These are phyloP conservation scores for Aspergillus sp. DNA, from an alignment of 2,329 filamentous ascomycete species.

Conservation along the genomic window DNA sequence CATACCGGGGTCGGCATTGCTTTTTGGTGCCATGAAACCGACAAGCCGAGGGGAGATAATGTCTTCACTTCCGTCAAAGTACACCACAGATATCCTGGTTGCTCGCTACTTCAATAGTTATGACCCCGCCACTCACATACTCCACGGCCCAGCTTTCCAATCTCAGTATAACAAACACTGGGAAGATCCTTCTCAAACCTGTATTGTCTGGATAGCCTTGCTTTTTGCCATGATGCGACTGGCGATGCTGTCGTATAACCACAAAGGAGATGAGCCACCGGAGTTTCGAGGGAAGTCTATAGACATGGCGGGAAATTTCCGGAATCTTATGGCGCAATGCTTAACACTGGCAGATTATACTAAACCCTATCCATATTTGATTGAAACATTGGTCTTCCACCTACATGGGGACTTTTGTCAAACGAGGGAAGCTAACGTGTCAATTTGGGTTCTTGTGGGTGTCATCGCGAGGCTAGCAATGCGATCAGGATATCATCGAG, in stretches of 20 bases:
- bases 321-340: conserved; percentile 58
- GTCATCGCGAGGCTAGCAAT: conserved; percentile 60
- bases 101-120: conserved; percentile 86
- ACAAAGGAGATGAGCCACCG: conserved; percentile 59
- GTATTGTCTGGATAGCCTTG: conserved; percentile 58
- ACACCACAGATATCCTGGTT: conserved; percentile 77
- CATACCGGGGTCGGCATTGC: conserved; percentile 64
- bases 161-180: conserved; percentile 58
- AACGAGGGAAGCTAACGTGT: conserved; percentile 55
- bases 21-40: conserved; percentile 68
- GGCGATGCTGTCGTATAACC: conserved; percentile 58
- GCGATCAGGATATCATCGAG: conserved; percentile 63
- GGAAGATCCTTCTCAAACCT: conserved; percentile 53
- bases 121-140: conserved; percentile 62
- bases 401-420: conserved; percentile 58
- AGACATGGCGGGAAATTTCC: conserved; percentile 41
- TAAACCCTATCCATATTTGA: conserved; percentile 54
- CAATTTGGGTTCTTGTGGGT: conserved; percentile 56
- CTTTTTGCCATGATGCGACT: conserved; percentile 62
- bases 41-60: conserved; percentile 73
- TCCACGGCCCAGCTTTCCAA: conserved; percentile 82
- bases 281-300: conserved; percentile 56
- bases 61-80: conserved; percentile 72
- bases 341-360: conserved; percentile 60
- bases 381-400: conserved; percentile 60